Conservation (phyloP, 345 rosid genomes). For the Syzygium aromaticum region DNA sequence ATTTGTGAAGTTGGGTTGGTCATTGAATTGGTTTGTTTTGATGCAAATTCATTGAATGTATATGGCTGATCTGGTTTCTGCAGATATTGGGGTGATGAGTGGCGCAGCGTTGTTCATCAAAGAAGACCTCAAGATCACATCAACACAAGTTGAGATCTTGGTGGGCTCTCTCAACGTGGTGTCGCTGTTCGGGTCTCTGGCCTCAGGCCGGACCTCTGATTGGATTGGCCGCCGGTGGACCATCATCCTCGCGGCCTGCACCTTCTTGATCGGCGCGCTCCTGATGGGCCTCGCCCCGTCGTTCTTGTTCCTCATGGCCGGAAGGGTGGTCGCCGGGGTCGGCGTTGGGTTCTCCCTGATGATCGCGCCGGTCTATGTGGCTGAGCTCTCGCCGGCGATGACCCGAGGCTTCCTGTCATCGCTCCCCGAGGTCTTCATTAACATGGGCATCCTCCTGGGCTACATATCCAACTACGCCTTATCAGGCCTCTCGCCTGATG, state of each 20-base stretch:
- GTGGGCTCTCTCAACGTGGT: conserved; percentile 53
- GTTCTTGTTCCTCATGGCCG: conserved; percentile 40
- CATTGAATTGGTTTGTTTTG: not conserved
- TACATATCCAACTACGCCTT: conserved; percentile 48
- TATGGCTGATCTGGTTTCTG: not conserved
- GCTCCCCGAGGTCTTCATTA: conserved; percentile 63
- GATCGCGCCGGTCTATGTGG: conserved; percentile 54
- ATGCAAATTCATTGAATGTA: not conserved
- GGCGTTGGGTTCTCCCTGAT: conserved; percentile 66
- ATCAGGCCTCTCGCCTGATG: conserved; percentile 34
- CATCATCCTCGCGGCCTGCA: conserved; percentile 49
- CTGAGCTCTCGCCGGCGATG: conserved; percentile 55
- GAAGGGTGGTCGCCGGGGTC: conserved; percentile 58
- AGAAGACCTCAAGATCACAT: conserved; percentile 37
- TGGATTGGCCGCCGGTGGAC: conserved; percentile 61
- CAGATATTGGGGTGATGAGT: conserved; percentile 70
- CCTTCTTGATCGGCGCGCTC: conserved; percentile 49
- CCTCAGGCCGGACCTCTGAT: conserved; percentile 66
- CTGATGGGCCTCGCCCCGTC: conserved; percentile 65
- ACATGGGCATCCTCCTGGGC: conserved; percentile 54
- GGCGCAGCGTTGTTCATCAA: conserved; percentile 48
- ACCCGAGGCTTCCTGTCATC: conserved; percentile 58
- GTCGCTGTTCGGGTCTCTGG: conserved; percentile 48
- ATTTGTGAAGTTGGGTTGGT: not conserved
- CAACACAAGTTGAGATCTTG: conserved; percentile 46